Evolutionary conservation across 345 rosid genomes (phyloP), one percentile per base, ranked within the genome.

Genomic region (Acer yangbiense): DNA sequence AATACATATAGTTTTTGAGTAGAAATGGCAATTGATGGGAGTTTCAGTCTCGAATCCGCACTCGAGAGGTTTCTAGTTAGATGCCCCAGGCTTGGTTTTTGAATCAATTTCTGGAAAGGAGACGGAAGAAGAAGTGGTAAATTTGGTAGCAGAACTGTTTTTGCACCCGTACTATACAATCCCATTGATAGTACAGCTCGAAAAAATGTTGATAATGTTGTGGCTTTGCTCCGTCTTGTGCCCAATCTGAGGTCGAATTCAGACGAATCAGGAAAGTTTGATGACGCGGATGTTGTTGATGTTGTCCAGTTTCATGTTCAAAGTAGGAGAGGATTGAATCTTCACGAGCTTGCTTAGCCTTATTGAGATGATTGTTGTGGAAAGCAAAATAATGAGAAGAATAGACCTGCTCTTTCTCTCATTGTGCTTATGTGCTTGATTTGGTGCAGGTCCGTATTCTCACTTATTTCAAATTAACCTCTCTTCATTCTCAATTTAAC

Each of bases 301-400:
- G 77, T 93, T 66, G 64, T 93, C 35, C 91, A 90, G 77, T 82
- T 79, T 65, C 90, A 85, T 64, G 82, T 81, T 82, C 86, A 71
- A 74, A 83, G 82, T 78, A 91, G 92, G 70, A 86, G 78, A 85
- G 90, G 89, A 62, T 74, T 95, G 85, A 80, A 85, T 79, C 94
- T 95, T 78, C 98, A 95, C 6, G 98, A 93, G 89, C 85, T 92
- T 72, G 89, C 93, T 84, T 95, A 27, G 98, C 85, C 82, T 95
- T 0, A 16, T 14, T 16, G 1, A 17, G 61, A 17, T 55, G 61
- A 55, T 55, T 55, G 61, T 55, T 6, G 6, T 55, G 61, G 61
- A 55, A 16, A 55, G 54, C 10, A 2, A 32, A 72, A 35, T 57
- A 44, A 72, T n/a, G 17, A 35, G 65, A 16, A 18, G 65, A n/a